Conservation (phyloP, 179 eudicot species). For the Sideroxylon spinosum region DNA sequence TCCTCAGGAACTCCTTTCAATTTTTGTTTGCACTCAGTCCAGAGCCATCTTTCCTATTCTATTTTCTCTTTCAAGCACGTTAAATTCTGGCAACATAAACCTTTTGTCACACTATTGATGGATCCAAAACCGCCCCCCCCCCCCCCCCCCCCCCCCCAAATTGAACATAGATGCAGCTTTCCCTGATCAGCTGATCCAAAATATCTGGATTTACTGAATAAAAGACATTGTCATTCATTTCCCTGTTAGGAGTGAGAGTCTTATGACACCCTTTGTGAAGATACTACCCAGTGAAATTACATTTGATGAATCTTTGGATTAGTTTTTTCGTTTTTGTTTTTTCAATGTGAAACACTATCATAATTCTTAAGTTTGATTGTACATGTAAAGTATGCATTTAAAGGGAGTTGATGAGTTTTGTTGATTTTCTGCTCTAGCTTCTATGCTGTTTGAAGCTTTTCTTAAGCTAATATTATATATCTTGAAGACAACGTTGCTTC, state of each 20-base stretch:
- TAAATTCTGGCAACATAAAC: neutral
- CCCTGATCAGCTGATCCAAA: neutral
- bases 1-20: neutral
- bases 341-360: neutral
- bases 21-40: neutral
- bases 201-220: neutral
- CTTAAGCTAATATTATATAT: neutral
- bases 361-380: neutral
- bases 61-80: neutral
- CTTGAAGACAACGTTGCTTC: neutral
- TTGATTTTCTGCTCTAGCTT: neutral
- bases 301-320: neutral
- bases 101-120: neutral
- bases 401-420: neutral
- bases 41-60: neutral
- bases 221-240: neutral
- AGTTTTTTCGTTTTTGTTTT: neutral
- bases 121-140: neutral
- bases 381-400: neutral
- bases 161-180: neutral
- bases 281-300: neutral
- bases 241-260: neutral
- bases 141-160: neutral
- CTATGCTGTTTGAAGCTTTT: neutral
- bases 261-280: neutral